These are phyloP conservation scores for Benincasa hispida DNA, from an alignment of 306 rosid genomes.

Conservation along the genomic window DNA sequence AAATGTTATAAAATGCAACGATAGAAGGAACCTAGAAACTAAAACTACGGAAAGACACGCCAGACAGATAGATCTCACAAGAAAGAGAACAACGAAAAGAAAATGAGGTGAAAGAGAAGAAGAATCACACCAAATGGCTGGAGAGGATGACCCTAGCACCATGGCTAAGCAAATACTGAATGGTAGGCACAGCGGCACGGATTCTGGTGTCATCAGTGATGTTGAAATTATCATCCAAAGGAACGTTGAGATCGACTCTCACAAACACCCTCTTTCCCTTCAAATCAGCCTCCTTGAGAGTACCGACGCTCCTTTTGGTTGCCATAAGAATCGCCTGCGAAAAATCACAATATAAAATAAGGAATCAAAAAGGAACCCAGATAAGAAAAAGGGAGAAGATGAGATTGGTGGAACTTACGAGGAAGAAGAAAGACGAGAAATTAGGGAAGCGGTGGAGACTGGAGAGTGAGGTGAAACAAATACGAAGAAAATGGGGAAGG, in stretches of 20 bases:
- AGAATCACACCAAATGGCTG: constrained; percentile 48
- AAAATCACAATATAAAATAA: constrained; percentile 7
- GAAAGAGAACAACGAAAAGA: not conserved
- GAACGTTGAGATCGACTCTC: constrained; percentile 91
- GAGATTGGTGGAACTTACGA: not conserved
- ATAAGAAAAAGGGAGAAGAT: not conserved
- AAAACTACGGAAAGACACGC: not conserved
- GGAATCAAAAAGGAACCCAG: constrained; percentile 4
- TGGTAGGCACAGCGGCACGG: constrained; percentile 89
- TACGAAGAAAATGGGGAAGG: not conserved
- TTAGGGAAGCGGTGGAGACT: not conserved
- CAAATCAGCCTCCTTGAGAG: constrained; percentile 77
- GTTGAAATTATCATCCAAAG: constrained; percentile 62
- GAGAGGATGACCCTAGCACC: constrained; percentile 78
- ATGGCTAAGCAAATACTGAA: constrained; percentile 47
- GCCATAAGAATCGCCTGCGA: constrained; percentile 39
- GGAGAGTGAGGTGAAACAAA: not conserved
- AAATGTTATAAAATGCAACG: not conserved
- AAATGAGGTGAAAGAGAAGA: not conserved
- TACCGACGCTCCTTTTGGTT: constrained; percentile 76
- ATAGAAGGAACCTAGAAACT: not conserved
- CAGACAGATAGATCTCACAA: not conserved
- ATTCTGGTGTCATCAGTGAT: constrained; percentile 91
- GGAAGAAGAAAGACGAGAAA: not conserved
- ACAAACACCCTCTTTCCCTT: constrained; percentile 84